A percentile compares a stretch with the other conserved stretches of the same genome.
Conservation (phyloP, 1,284 basidiomycete species). For the Exobasidium rhododendri region DNA sequence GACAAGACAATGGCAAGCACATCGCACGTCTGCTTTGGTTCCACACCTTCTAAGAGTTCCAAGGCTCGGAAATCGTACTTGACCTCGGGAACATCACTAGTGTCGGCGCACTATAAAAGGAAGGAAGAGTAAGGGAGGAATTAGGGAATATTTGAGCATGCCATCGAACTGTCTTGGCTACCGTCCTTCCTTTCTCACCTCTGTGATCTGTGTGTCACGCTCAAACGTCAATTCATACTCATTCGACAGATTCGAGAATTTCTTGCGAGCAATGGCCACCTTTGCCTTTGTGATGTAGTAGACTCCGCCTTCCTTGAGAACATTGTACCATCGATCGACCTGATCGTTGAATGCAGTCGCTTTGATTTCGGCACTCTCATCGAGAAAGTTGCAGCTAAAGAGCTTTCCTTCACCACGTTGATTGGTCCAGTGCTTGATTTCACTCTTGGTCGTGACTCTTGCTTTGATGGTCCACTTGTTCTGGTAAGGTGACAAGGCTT, state of each 20-base stretch:
- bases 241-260: slow-evolving; percentile 84
- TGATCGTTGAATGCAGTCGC: slow-evolving; percentile 82
- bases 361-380: slow-evolving; percentile 67
- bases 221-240: slow-evolving; percentile 95
- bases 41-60: slow-evolving; percentile 47
- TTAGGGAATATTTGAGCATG: not conserved
- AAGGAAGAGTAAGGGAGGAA: not conserved
- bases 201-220: slow-evolving; percentile 56
- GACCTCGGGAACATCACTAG: slow-evolving; percentile 51
- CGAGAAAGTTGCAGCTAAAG: slow-evolving; percentile 89
- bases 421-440: slow-evolving; percentile 87
- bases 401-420: slow-evolving; percentile 88
- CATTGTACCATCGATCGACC: slow-evolving; percentile 78
- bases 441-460: slow-evolving; percentile 82
- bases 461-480: slow-evolving; percentile 97
- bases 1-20: slow-evolving; percentile 47
- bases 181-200: slow-evolving; percentile 17
- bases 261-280: slow-evolving; percentile 94
- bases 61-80: slow-evolving; percentile 52
- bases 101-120: slow-evolving; percentile 35
- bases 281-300: slow-evolving; percentile 87
- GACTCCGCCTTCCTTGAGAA: slow-evolving; percentile 85
- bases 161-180: not conserved
- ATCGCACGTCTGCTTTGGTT: slow-evolving; percentile 55
- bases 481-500: slow-evolving; percentile 91